Evolutionary conservation across 257 asterid species (phyloP).

Genomic region (Rhazya stricta): DNA sequence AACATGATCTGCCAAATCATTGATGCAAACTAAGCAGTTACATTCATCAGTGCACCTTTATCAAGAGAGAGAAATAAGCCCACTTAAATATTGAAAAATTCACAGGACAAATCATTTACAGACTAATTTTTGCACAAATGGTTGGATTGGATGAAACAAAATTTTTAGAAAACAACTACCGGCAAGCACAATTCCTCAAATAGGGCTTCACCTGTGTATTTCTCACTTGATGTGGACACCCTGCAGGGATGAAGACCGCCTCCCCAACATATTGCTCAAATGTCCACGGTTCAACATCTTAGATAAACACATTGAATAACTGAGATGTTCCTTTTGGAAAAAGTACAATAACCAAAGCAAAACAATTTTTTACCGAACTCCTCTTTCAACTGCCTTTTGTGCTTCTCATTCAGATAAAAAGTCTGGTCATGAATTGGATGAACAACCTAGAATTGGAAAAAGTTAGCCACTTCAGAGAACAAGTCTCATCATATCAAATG

Average conservation of each 20-base stretch:
- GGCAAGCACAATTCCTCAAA: not conserved
- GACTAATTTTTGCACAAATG: not conserved
- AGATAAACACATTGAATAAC: not conserved
- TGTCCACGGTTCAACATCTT: constrained; percentile 46
- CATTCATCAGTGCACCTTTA: not conserved
- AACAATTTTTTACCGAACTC: constrained; percentile 31
- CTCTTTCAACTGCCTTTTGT: constrained; percentile 36
- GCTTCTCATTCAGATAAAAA: constrained; percentile 39
- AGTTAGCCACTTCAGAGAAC: constrained; percentile 10
- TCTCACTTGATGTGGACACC: constrained; percentile 49
- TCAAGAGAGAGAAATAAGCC: not conserved
- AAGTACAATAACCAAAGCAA: not conserved
- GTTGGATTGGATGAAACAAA: not conserved
- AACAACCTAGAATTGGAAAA: constrained; percentile 28
- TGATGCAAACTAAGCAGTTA: not conserved
- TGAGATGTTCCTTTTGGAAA: not conserved
- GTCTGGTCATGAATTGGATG: constrained; percentile 49
- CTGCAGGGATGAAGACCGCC: constrained; percentile 46
- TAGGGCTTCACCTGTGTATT: constrained; percentile 34
- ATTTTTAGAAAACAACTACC: not conserved
- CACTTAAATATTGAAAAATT: not conserved
- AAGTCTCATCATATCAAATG: not conserved
- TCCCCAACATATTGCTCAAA: constrained; percentile 42
- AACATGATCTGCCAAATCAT: not conserved
- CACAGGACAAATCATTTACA: not conserved